Conservation (phyloP, 352 stramenopile genomes). For the Blastocystis sp. region DNA sequence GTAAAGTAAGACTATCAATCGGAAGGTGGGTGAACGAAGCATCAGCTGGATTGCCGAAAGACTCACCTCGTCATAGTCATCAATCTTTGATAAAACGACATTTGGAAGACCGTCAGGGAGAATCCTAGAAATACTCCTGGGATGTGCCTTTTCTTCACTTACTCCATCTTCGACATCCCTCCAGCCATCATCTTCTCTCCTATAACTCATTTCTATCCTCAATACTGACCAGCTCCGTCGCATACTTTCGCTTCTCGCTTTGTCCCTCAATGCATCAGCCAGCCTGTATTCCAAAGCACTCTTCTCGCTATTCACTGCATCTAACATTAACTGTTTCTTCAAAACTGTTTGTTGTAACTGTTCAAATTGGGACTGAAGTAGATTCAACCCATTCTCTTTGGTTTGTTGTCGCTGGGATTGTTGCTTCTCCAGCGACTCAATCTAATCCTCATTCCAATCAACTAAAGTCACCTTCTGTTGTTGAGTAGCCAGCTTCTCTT, state of each 20-base stretch:
- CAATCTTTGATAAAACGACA: neutral
- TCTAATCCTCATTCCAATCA: neutral
- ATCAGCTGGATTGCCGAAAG: constrained; percentile 2
- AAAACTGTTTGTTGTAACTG: constrained; percentile 46
- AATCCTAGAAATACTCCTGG: neutral
- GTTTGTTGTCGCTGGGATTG: neutral
- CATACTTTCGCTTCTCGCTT: constrained; percentile 16
- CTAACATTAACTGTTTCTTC: constrained; percentile 54
- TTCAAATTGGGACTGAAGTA: constrained; percentile 38
- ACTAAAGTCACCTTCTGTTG: neutral
- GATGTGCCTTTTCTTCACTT: constrained; percentile 37
- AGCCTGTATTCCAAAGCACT: constrained; percentile 35
- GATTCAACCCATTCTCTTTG: neutral
- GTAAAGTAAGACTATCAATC: constrained; percentile 27
- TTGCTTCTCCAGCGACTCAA: neutral
- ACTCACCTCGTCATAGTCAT: constrained; percentile 24
- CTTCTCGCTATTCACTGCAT: constrained; percentile 45
- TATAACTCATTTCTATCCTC: neutral
- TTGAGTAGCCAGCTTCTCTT: neutral
- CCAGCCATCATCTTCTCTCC: constrained; percentile 17
- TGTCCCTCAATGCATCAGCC: constrained; percentile 33
- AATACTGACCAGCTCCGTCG: neutral
- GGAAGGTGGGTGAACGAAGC: constrained; percentile 21
- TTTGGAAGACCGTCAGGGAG: neutral
- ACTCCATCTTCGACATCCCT: neutral